Conservation (phyloP, 2,329 filamentous ascomycete species). For the Mycosphaerella sp. region DNA sequence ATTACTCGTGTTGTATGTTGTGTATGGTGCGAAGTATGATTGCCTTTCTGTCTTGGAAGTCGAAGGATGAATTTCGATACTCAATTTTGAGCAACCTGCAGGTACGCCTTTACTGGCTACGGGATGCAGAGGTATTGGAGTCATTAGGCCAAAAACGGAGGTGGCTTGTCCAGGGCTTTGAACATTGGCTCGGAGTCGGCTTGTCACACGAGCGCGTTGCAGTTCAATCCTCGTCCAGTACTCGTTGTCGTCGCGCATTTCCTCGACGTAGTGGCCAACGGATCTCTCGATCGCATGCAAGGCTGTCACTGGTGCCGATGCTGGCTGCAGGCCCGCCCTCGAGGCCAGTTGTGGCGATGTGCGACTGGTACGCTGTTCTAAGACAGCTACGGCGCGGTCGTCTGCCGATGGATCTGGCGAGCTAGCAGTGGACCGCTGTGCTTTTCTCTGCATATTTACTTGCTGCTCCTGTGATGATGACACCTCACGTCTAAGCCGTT, state of each 20-base stretch:
- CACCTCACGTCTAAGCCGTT: no score
- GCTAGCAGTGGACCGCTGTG: not conserved
- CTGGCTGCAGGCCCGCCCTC: no score
- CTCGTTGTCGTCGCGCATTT: conserved; percentile 27
- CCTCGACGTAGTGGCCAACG: conserved; percentile 24
- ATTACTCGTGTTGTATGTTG: conserved; percentile 2
- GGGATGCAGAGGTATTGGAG: not conserved
- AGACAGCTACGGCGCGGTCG: not conserved
- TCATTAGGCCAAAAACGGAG: conserved; percentile 2
- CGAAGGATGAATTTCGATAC: conserved; percentile 1
- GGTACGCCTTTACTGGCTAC: not conserved
- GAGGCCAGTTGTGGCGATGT: not conserved
- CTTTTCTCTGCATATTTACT: not conserved
- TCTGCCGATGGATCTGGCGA: not conserved
- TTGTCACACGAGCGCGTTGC: conserved; percentile 19
- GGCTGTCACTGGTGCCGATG: not conserved
- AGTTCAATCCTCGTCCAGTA: conserved; percentile 23
- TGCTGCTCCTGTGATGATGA: no score
- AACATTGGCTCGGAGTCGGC: not conserved
- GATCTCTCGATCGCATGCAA: conserved; percentile 20
- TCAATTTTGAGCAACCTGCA: conserved; percentile 2
- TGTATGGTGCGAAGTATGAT: conserved; percentile 10
- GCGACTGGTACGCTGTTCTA: not conserved
- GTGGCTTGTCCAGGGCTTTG: not conserved
- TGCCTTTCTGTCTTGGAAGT: conserved; percentile 1